Evolutionary conservation across 805 yeast genomes (phyloP), one percentile per base, ranked within the genome.

Genomic region (Wickerhamiella shivajii): DNA sequence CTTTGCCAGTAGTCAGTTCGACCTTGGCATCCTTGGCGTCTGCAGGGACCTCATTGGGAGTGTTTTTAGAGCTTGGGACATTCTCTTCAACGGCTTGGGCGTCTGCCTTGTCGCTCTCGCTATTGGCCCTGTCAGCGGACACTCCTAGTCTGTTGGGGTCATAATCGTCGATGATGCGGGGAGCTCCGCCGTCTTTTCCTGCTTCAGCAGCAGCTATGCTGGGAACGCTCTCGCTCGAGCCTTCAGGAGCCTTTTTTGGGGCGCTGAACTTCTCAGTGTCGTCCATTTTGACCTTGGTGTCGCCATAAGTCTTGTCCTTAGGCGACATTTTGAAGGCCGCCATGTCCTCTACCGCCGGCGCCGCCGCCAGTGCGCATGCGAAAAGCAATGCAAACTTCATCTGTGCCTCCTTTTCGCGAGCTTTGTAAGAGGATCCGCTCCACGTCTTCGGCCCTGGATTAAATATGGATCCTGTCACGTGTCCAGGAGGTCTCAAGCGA

Each of bases 121-220:
- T 42, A 32, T 44, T 47, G n/a, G 46, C 42, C 27, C 44, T 46
- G 20, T 33, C 40, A 3, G 46, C 45, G 8, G 47, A 29, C 13
- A 46, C 51, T n/a, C 59, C 59, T 13, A 54, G 39, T 17, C 55
- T 46, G 29, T 42, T 47, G 9, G 59, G 59, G 36, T 55, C 57
- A 34, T 54, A 56, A 36, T 56, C 60, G 38, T 53, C 52, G 19
- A 52, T 42, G 18, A 53, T 54, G n/a, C 45, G 49, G 4, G 57
- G 51, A 24, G 43, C 43, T 24, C 49, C 44, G 31, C 45, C 42
- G 26, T 41, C 47, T 20, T 44, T 33, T 24, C 18, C 9, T 18
- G 27, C 24, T 4, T 13, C 28, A 12, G 6, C 28, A 19, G 23
- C 34, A 15, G 24, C 21, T 24, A 18, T 19, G 7, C 12, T 27